Evolutionary conservation across 176 grass and related monocot genomes (phyloP).

Genomic region (Bolboschoenus planiculmis): DNA sequence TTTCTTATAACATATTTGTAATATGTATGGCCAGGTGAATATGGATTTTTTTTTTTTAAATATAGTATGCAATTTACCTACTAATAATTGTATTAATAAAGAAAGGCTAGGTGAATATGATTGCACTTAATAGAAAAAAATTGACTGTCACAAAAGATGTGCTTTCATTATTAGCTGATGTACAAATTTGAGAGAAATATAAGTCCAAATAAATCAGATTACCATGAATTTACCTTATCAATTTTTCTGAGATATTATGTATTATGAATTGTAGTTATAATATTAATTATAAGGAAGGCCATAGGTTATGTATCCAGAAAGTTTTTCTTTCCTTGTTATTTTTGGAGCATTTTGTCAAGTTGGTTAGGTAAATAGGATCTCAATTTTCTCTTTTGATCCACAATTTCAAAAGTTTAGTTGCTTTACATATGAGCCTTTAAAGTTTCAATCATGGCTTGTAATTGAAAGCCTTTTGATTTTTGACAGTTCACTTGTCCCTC

Average conservation of each 20-base stretch:
- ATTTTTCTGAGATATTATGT: background rate
- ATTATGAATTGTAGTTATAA: background rate
- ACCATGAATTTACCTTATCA: background rate
- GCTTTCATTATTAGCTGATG: background rate
- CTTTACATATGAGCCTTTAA: background rate
- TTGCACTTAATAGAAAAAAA: background rate
- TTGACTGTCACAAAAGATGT: background rate
- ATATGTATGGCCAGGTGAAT: background rate
- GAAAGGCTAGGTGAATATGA: background rate
- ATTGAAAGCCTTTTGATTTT: background rate
- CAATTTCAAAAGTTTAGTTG: conserved; percentile 2
- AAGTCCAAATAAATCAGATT: background rate
- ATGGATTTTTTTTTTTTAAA: too few species aligned
- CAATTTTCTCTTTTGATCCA: background rate
- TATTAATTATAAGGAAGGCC: background rate
- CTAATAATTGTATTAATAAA: too few species aligned
- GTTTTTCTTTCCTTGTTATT: background rate
- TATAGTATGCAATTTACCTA: too few species aligned
- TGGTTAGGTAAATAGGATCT: background rate
- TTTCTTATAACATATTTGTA: background rate
- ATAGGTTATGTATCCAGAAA: background rate
- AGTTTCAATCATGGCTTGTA: background rate
- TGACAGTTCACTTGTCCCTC: background rate
- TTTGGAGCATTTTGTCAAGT: background rate
- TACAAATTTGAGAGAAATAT: background rate